Base-by-base conservation (phyloP, 2,329 filamentous ascomycete species). In the Xylaria polymorpha region DNA sequence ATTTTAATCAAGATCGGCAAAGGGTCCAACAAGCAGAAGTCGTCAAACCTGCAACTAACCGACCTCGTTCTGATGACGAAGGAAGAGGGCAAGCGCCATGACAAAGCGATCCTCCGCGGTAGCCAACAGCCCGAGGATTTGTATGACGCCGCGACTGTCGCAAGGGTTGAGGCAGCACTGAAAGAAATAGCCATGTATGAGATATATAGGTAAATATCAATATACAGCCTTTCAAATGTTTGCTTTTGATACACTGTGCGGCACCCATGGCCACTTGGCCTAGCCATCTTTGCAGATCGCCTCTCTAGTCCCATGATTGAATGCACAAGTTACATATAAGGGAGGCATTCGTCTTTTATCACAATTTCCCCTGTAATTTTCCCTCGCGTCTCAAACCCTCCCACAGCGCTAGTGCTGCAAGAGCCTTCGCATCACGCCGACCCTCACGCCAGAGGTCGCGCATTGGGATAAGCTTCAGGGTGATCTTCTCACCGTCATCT, bases 41-140 rank as follows among this genome's bases (percentile, higher is more conserved):
- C 86, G 55, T 90, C 92, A n/a, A 87, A 85, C 2, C 74, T 98
- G 22, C 73, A 70, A 41, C 72, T 79, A 8, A 68, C 72, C 15
- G 77, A 79, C 37, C 74, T 79, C 8, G 78, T 79, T 41, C 77
- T 77, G 67, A 79, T 79, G 77, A 79, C 78, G 10, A 79, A 79
- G 69, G 78, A 79, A 59, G 78, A 79, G 61, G 71, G 71, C 46
- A 68, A 85, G 18, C 85, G 87, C 67, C 96, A 99, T 80, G 93
- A 97, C 78, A 92, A 90, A 79, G 85, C 93, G 76, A 86, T 98
- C 1, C 83, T 98, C 53, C 90, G 88, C 74, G 92, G 88, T 0
- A 87, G 85, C 1, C 92, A 90, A 81, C 81, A 78, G 9, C 83
- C 88, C 0, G 91, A 92, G 72, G 91, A 95, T 0, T 71, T 98